A percentile compares a stretch with the other conserved stretches of the same genome.
These are phyloP conservation scores for Colletotrichum navitas DNA, from an alignment of 2,329 filamentous ascomycete species.

Conservation along the genomic window DNA sequence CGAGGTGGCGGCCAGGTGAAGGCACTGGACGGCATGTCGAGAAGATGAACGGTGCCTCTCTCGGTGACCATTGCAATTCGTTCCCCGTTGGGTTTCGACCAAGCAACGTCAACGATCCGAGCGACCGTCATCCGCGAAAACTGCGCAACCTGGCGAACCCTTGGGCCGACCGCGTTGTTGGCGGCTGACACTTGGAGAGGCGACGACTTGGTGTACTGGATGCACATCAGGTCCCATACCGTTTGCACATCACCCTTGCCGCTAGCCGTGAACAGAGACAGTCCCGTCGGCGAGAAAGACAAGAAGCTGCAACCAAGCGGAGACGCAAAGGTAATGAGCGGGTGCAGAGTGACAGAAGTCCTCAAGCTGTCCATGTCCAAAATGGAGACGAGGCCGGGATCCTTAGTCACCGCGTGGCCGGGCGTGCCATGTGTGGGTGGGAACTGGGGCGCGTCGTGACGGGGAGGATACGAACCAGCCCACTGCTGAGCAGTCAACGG, in stretches of 20 bases:
- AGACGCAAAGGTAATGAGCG: conserved; percentile 77
- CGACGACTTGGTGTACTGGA: conserved; percentile 73
- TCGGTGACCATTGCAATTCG: conserved; percentile 91
- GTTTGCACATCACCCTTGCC: conserved; percentile 87
- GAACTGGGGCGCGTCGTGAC: conserved; percentile 69
- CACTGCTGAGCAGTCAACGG: conserved; percentile 61
- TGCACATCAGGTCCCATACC: conserved; percentile 82
- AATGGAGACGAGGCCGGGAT: conserved; percentile 81
- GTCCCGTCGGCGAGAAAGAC: conserved; percentile 80
- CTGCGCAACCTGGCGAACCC: conserved; percentile 86
- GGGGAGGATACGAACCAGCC: conserved; percentile 58
- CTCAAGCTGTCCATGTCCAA: conserved; percentile 75
- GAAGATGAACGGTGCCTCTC: conserved; percentile 93
- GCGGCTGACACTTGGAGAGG: conserved; percentile 64
- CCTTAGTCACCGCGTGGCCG: conserved; percentile 69
- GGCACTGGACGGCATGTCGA: conserved; percentile 85
- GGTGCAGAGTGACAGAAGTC: conserved; percentile 66
- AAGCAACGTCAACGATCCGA: conserved; percentile 89
- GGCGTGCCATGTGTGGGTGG: conserved; percentile 80
- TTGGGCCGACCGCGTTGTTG: conserved; percentile 62
- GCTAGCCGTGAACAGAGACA: conserved; percentile 83
- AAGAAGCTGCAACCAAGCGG: conserved; percentile 84
- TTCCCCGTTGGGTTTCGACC: conserved; percentile 85
- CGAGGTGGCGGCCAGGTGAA: conserved; percentile 88
- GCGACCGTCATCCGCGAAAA: conserved; percentile 94